phyloP scores from a whole-genome alignment of 1,284 basidiomycete genomes.

The Hymenochaete sp. region DNA sequence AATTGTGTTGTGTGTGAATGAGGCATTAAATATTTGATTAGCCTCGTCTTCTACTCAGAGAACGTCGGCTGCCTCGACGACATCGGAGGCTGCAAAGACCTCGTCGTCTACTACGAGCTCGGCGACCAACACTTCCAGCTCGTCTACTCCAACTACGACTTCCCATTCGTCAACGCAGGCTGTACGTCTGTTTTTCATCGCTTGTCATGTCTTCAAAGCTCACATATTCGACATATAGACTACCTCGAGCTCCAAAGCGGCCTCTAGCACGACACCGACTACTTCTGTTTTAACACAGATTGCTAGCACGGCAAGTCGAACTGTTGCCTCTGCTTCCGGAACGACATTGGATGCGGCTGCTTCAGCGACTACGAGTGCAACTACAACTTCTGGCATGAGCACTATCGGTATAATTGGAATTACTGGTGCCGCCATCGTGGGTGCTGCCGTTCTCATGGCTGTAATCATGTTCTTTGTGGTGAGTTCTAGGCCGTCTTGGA shows the following conservation, averaged over 20 bases:
- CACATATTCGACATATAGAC: background rate
- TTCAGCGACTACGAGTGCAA: slow-evolving; percentile 15
- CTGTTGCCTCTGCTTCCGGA: background rate
- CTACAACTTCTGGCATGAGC: slow-evolving; percentile 24
- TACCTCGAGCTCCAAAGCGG: background rate
- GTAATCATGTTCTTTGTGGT: slow-evolving; percentile 49
- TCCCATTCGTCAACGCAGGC: background rate
- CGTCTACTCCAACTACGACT: slow-evolving; percentile 6
- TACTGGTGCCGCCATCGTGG: slow-evolving; percentile 41
- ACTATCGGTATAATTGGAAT: slow-evolving; percentile 43
- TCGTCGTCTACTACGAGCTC: background rate
- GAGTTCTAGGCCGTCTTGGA: slow-evolving; percentile 20
- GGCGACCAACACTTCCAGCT: slow-evolving; percentile 1
- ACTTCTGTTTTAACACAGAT: slow-evolving; percentile 1
- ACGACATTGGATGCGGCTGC: slow-evolving; percentile 7
- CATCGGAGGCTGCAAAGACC: background rate
- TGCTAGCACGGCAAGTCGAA: background rate
- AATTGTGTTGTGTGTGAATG: no score
- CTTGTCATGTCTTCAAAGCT: no score
- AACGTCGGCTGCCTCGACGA: background rate
- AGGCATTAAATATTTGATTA: no score
- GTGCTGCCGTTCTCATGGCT: slow-evolving; percentile 39
- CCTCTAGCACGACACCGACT: background rate
- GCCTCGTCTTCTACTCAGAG: no score
- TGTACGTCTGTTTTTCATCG: background rate